Conservation (phyloP, 306 rosid species). For the Hippophae tibetana region DNA sequence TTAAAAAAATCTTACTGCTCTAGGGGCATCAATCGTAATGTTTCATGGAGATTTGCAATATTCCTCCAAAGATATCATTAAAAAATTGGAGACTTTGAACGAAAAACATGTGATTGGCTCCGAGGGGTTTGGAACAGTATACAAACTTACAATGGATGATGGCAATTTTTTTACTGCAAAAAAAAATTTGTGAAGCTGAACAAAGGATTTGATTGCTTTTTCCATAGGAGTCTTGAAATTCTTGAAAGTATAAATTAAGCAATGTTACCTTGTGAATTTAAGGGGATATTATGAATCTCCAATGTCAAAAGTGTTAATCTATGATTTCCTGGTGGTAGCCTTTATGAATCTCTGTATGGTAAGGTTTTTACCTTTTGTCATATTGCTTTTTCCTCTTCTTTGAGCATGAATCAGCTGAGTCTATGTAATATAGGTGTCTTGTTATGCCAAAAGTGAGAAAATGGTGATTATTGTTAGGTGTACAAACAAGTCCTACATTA, state of each 20-base stretch:
- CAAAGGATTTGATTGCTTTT: slow-evolving; percentile 91
- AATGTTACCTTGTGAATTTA: slow-evolving; percentile 90
- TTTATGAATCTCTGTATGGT: slow-evolving; percentile 95
- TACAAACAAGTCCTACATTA: too few relatives aligned
- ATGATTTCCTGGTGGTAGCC: slow-evolving; percentile 96
- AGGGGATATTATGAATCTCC: slow-evolving; percentile 98
- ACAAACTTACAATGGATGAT: slow-evolving; percentile 97
- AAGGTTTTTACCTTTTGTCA: slow-evolving; percentile 19
- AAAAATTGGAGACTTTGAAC: slow-evolving; percentile 84
- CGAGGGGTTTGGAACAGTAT: slow-evolving; percentile 93
- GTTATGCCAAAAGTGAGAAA: too few relatives aligned
- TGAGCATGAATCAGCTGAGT: background rate
- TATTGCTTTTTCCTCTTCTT: slow-evolving; percentile 7
- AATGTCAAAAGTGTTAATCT: slow-evolving; percentile 82
- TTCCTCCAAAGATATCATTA: slow-evolving; percentile 87
- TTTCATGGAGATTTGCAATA: slow-evolving; percentile 99
- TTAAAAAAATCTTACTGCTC: slow-evolving; percentile 18
- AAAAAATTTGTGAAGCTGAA: slow-evolving; percentile 70
- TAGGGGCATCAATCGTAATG: slow-evolving; percentile 95
- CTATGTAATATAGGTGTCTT: too few relatives aligned
- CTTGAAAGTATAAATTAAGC: slow-evolving; percentile 84
- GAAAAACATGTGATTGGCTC: slow-evolving; percentile 83
- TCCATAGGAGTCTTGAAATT: slow-evolving; percentile 93
- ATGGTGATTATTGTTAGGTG: too few relatives aligned
- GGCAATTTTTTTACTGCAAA: slow-evolving; percentile 89